phyloP scores from a whole-genome alignment of 176 grass and related monocot species.

The Triticum monococcum region DNA sequence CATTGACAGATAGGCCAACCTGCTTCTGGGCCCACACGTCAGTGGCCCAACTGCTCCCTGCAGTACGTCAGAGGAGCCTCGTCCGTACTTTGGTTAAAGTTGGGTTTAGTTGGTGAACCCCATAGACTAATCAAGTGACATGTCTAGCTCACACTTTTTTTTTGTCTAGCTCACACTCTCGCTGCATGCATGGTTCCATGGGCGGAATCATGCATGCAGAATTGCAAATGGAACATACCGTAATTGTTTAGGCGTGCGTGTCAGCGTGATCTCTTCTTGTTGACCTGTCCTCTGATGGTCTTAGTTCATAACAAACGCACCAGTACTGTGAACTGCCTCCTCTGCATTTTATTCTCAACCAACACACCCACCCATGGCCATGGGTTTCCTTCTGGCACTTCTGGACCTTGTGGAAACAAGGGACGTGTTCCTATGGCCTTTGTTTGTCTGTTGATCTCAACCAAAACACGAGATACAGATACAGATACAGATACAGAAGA shows the following conservation, averaged over 20 bases:
- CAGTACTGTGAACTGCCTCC: not conserved
- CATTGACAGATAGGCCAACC: no score
- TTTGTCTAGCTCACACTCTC: constrained; percentile 7
- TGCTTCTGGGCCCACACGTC: no score
- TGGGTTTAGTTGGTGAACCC: constrained; percentile 46
- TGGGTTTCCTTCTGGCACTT: not conserved
- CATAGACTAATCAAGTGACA: constrained; percentile 2
- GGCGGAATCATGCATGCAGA: not conserved
- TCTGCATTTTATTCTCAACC: constrained; percentile 8
- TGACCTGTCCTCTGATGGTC: constrained; percentile 25
- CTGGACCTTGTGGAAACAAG: not conserved
- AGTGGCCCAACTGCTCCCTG: no score
- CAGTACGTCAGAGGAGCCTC: no score
- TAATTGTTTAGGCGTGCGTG: constrained; percentile 29
- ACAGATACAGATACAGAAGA: no score
- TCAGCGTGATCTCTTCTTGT: constrained; percentile 28
- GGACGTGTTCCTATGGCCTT: not conserved
- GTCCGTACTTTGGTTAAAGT: constrained; percentile 29
- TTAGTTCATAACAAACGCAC: constrained; percentile 24
- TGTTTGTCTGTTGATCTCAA: not conserved
- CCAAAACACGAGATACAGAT: not conserved
- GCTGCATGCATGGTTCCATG: not conserved
- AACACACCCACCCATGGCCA: not conserved
- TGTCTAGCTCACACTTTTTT: not conserved
- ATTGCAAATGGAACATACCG: not conserved